Evolutionary conservation across 352 stramenopile species (phyloP).

Genomic region (Phytophthora sojae): DNA sequence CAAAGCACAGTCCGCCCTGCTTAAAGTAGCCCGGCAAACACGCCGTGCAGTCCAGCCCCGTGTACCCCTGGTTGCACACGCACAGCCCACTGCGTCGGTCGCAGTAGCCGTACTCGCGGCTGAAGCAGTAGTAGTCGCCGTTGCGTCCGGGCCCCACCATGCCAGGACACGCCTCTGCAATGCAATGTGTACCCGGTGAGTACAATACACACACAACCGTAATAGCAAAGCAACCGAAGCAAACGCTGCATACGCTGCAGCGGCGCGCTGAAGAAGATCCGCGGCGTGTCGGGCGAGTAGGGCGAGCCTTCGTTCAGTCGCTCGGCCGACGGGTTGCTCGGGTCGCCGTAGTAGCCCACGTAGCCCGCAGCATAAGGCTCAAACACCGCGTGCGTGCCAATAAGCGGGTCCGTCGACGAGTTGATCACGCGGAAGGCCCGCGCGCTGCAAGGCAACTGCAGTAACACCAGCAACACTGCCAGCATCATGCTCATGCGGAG

Average conservation of each 20-base stretch:
- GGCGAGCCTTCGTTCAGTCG: conserved; percentile 88
- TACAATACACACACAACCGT: not conserved
- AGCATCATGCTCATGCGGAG: not conserved
- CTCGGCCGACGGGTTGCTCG: conserved; percentile 63
- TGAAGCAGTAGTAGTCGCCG: conserved; percentile 92
- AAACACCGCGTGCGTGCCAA: conserved; percentile 61
- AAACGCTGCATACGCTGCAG: conserved; percentile 43
- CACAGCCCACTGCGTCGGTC: conserved; percentile 93
- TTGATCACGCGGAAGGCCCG: conserved; percentile 50
- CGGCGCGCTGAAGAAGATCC: conserved; percentile 54
- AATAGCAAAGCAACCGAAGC: conserved; percentile 27
- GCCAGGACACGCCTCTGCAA: conserved; percentile 71
- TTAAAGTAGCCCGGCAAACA: conserved; percentile 92
- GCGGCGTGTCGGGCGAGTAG: conserved; percentile 75
- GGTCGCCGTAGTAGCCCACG: conserved; percentile 88
- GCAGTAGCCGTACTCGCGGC: conserved; percentile 94
- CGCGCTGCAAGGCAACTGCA: conserved; percentile 19
- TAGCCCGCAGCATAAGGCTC: conserved; percentile 84
- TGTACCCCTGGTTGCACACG: conserved; percentile 95
- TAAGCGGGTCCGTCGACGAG: conserved; percentile 38
- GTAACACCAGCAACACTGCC: conserved; percentile 1
- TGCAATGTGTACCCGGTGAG: not conserved
- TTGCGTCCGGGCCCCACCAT: conserved; percentile 91
- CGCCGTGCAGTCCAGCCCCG: conserved; percentile 87
- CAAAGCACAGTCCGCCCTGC: conserved; percentile 86